Percentiles rank a stretch among this genome's conserved stretches.
These are phyloP conservation scores for Cercospora nicotianae DNA, from an alignment of 2,329 filamentous ascomycete genomes.

Conservation along the genomic window DNA sequence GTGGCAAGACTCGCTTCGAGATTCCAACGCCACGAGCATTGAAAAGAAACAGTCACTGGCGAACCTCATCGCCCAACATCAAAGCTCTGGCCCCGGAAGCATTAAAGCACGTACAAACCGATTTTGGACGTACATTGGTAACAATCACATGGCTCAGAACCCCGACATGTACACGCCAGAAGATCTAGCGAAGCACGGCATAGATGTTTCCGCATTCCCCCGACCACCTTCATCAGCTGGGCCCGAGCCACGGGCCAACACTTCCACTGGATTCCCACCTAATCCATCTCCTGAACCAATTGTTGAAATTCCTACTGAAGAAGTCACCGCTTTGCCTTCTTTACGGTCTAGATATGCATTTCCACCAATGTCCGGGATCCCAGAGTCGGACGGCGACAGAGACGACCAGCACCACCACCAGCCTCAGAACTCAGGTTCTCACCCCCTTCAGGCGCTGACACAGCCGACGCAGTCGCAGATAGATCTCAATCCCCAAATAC, in stretches of 20 bases:
- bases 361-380: constrained; percentile 13
- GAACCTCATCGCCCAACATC: constrained; percentile 36
- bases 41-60: constrained; percentile 33
- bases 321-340: constrained; percentile 18
- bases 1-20: constrained; percentile 28
- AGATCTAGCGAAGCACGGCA: constrained; percentile 34
- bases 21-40: constrained; percentile 18
- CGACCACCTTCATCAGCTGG: constrained; percentile 11
- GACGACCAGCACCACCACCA: not conserved
- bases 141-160: constrained; percentile 39
- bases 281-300: constrained; percentile 14
- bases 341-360: constrained; percentile 25
- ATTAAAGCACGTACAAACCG: constrained; percentile 35
- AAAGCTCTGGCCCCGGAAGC: constrained; percentile 21
- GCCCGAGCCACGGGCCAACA: constrained; percentile 18
- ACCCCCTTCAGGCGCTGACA: constrained; percentile 10
- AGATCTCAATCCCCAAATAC: constrained; percentile 18
- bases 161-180: constrained; percentile 36
- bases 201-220: constrained; percentile 11
- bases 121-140: constrained; percentile 42
- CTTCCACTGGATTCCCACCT: constrained; percentile 7
- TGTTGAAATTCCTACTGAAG: constrained; percentile 14
- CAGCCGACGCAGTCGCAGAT: constrained; percentile 20
- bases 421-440: not conserved
- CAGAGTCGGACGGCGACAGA: constrained; percentile 23